phyloP scores from a whole-genome alignment of 371 early-diverging fungal species.

The Smittium mucronatum region DNA sequence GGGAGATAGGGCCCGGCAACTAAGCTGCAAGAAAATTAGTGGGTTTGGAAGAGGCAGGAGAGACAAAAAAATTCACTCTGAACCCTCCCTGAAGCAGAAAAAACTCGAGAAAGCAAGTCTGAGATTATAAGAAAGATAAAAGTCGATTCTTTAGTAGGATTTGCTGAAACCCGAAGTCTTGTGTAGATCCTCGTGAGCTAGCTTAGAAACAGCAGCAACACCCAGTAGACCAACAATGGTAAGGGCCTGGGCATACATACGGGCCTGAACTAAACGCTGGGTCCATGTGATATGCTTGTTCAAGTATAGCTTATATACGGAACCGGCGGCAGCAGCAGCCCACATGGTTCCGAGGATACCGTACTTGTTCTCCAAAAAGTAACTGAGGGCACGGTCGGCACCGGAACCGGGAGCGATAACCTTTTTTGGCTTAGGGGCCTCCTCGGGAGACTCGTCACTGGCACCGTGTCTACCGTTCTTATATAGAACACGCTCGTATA shows the following conservation, averaged over 20 bases:
- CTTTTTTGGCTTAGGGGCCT: background rate
- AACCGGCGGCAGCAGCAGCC: constrained; percentile 51
- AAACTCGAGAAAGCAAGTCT: no score
- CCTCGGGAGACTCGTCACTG: background rate
- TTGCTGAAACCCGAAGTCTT: no score
- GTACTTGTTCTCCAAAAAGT: constrained; percentile 36
- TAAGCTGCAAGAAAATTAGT: no score
- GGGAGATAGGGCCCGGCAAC: no score
- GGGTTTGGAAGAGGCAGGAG: no score
- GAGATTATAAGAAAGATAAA: no score
- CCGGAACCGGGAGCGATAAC: background rate
- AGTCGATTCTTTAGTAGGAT: no score
- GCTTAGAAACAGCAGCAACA: constrained; percentile 26
- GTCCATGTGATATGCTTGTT: constrained; percentile 50
- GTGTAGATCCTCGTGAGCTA: constrained; percentile 15
- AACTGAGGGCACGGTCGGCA: constrained; percentile 15
- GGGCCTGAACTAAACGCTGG: constrained; percentile 62
- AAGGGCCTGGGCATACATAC: constrained; percentile 46
- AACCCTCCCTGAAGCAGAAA: no score
- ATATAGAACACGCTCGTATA: background rate
- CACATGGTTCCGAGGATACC: constrained; percentile 49
- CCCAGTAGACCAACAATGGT: constrained; percentile 29
- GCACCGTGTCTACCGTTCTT: no score
- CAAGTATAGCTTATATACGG: constrained; percentile 48
- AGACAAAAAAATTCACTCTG: no score